Evolutionary conservation across 768 basidiomycete species (phyloP), one percentile per base, ranked within the genome.

Genomic region (Gymnopilus junonius): DNA sequence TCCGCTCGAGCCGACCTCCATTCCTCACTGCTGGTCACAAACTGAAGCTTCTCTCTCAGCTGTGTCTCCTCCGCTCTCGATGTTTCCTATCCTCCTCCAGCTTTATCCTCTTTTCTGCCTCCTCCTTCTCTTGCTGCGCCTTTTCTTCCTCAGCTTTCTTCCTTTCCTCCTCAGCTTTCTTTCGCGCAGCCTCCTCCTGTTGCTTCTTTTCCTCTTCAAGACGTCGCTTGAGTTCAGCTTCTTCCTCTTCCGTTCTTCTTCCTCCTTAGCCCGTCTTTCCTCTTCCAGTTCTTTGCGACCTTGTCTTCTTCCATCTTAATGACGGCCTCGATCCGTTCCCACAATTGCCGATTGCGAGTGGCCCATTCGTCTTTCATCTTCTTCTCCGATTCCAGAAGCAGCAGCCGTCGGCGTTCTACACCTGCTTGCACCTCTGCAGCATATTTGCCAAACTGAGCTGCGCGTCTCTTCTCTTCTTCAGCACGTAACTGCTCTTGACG

Each of bases 241-340:
- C 80, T 73, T 73, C 58, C 65, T 74, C 68, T 72, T 83, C 70
- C 73, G 72, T 57, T 87, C 84, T 57, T 80, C 80, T 66, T 84
- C 84, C 61, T 84, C 84, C 20, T 73, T 72, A 29, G 68, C 74
- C 71, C 77, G 83, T 60, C 83, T 77, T 72, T 92, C 90, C 21
- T 82, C 86, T 61, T 88, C 89, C 39, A 87, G 67, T 71, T 78
- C 63, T 73, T 79, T 8, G 79, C 80, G 21, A 83, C 73, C 62
- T 85, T 88, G 29, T 86, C 87, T 64, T 91, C 87, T 69, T 92
- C 89, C 3, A 75, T 31, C 67, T 83, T 83, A 64, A 93, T 92
- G 7, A 81, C 86, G 2, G 64, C 71, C 73, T 93, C 89, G 56
- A 91, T 84, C 4, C 87, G 79, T 27, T 85, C 79, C 77, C 86